A percentile compares a stretch with the other conserved stretches of the same genome.
Conservation (phyloP, 2,329 filamentous ascomycete species). For the Cladosporium sp. region DNA sequence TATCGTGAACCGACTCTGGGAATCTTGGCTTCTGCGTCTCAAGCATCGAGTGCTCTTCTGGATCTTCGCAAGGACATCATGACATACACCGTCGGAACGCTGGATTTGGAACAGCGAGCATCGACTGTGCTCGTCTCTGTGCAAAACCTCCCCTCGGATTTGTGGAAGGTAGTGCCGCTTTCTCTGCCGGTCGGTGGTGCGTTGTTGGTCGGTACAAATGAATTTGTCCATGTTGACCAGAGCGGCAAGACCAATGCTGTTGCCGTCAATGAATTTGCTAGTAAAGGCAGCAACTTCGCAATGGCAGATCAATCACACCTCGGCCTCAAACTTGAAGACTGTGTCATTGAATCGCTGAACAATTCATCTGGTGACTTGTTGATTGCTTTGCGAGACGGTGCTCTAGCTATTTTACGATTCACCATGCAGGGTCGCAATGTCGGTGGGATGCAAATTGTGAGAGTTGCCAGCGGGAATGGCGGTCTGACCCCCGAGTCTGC, state of each 20-base stretch:
- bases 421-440: conserved; percentile 86
- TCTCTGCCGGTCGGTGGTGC: conserved; percentile 84
- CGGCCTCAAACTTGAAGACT: conserved; percentile 73
- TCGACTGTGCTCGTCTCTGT: conserved; percentile 91
- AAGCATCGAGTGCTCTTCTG: conserved; percentile 68
- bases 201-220: conserved; percentile 79
- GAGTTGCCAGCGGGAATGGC: conserved; percentile 59
- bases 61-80: conserved; percentile 77
- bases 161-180: conserved; percentile 75
- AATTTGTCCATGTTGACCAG: conserved; percentile 92
- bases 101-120: conserved; percentile 87
- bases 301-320: conserved; percentile 83
- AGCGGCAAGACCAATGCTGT: conserved; percentile 89
- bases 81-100: conserved; percentile 88
- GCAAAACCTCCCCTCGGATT: conserved; percentile 75
- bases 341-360: conserved; percentile 70
- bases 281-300: conserved; percentile 73
- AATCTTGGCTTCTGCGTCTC: conserved; percentile 73
- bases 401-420: conserved; percentile 72
- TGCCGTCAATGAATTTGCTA: conserved; percentile 86
- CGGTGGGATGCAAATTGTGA: conserved; percentile 72
- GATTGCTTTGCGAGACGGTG: conserved; percentile 72
- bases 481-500: conserved; percentile 57
- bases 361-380: conserved; percentile 76
- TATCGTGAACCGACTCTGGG: conserved; percentile 97